These are phyloP conservation scores for Botrytis medusae DNA, from an alignment of 2,329 filamentous ascomycete species.

Conservation along the genomic window DNA sequence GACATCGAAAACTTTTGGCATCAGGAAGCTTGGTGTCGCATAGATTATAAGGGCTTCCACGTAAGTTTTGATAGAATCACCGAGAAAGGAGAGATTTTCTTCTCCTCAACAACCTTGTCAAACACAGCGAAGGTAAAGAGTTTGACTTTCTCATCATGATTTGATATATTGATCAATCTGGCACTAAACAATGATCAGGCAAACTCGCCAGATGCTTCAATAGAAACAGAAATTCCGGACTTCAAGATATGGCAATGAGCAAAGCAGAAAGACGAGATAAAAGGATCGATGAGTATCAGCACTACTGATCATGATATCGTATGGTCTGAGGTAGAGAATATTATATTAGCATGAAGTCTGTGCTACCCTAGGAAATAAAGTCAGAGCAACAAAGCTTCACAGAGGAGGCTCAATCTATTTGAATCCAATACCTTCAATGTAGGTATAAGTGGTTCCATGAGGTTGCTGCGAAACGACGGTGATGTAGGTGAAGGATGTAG, in stretches of 20 bases:
- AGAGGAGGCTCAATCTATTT: neutral
- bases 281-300: neutral
- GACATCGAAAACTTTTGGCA: too few relatives aligned
- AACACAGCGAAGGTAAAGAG: neutral
- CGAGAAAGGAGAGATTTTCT: neutral
- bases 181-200: neutral
- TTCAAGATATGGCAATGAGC: neutral
- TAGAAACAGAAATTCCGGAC: neutral
- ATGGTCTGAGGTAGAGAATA: too few relatives aligned
- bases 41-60: neutral
- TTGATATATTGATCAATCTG: neutral
- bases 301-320: neutral
- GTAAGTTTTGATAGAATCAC: neutral
- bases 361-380: neutral
- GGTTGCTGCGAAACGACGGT: neutral
- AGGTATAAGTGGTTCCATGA: neutral
- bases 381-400: neutral
- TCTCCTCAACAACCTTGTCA: too few relatives aligned
- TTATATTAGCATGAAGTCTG: neutral
- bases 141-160: too few relatives aligned
- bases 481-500: neutral
- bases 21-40: fast-evolving
- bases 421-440: neutral
- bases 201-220: neutral
- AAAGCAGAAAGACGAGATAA: neutral